Conservation (phyloP, 1,284 basidiomycete species). For the Anthracocystis panici-leucophaei region DNA sequence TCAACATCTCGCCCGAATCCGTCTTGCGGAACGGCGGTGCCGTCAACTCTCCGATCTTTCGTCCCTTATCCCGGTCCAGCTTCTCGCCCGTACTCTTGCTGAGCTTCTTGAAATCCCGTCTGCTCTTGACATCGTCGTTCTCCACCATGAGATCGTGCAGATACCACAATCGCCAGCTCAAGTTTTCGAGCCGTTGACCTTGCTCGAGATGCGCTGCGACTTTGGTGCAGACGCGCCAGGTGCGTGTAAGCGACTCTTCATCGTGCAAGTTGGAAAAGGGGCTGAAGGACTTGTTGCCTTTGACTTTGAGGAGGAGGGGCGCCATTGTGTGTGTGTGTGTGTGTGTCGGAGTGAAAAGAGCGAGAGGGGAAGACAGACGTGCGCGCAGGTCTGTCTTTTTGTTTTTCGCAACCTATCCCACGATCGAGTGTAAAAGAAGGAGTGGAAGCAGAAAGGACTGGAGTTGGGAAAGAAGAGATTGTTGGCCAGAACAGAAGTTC, state of each 20-base stretch:
- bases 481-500: too few relatives aligned
- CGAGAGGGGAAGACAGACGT: constrained; percentile 11
- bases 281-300: constrained; percentile 59
- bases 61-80: constrained; percentile 52
- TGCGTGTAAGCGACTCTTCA: constrained; percentile 50
- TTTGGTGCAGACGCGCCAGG: constrained; percentile 57
- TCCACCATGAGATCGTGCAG: constrained; percentile 54
- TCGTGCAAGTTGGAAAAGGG: constrained; percentile 58
- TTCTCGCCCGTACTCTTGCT: constrained; percentile 50
- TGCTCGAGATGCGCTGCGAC: constrained; percentile 59
- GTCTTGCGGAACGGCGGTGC: constrained; percentile 52
- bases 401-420: constrained; percentile 5
- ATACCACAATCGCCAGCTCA: constrained; percentile 61
- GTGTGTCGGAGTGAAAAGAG: too few relatives aligned
- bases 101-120: constrained; percentile 46
- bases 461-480: too few relatives aligned
- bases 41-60: constrained; percentile 47
- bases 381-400: neutral
- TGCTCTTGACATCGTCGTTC: constrained; percentile 49
- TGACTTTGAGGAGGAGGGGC: constrained; percentile 51
- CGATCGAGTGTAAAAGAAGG: neutral
- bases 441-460: neutral
- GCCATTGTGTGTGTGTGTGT: constrained; percentile 45
- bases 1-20: constrained; percentile 48
- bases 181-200: constrained; percentile 61